Percentiles rank a stretch among this genome's conserved stretches.
phyloP scores from a whole-genome alignment of 495 filamentous ascomycete genomes.

The Terfezia boudieri region DNA sequence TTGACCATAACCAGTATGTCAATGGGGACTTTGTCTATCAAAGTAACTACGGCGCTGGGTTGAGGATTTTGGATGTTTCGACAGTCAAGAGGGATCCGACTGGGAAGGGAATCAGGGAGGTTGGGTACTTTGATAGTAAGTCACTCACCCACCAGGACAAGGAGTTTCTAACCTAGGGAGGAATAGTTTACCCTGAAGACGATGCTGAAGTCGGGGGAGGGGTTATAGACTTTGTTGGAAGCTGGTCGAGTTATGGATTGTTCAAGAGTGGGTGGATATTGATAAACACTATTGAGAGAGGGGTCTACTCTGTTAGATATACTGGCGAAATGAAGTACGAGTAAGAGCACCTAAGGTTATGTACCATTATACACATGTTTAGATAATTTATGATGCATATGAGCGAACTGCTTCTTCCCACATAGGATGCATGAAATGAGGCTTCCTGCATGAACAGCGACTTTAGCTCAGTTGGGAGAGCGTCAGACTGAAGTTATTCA shows the following conservation, averaged over 20 bases:
- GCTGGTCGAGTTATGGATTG: slow-evolving; percentile 34
- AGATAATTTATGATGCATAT: no score
- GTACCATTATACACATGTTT: no score
- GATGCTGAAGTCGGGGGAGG: slow-evolving; percentile 25
- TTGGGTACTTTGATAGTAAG: slow-evolving; percentile 33
- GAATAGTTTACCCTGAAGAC: slow-evolving; percentile 33
- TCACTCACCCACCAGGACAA: background rate
- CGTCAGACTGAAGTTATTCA: no score
- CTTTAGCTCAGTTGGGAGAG: no score
- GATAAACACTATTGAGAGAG: slow-evolving; percentile 38
- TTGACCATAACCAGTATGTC: slow-evolving; percentile 45
- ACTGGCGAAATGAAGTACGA: background rate
- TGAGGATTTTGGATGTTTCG: slow-evolving; percentile 34
- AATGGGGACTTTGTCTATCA: slow-evolving; percentile 31
- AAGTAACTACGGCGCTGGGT: slow-evolving; percentile 36
- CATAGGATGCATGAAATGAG: no score
- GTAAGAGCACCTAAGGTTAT: no score
- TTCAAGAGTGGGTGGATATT: slow-evolving; percentile 36
- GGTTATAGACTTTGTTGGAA: slow-evolving; percentile 33
- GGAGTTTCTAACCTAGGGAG: background rate
- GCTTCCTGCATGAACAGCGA: no score
- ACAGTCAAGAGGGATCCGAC: slow-evolving; percentile 32
- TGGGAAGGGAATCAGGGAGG: slow-evolving; percentile 29
- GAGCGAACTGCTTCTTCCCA: no score
- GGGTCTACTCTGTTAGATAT: slow-evolving; percentile 7